Evolutionary conservation across 768 basidiomycete genomes (phyloP), one percentile per base, ranked within the genome.

Genomic region (Macrocybe gigantea): DNA sequence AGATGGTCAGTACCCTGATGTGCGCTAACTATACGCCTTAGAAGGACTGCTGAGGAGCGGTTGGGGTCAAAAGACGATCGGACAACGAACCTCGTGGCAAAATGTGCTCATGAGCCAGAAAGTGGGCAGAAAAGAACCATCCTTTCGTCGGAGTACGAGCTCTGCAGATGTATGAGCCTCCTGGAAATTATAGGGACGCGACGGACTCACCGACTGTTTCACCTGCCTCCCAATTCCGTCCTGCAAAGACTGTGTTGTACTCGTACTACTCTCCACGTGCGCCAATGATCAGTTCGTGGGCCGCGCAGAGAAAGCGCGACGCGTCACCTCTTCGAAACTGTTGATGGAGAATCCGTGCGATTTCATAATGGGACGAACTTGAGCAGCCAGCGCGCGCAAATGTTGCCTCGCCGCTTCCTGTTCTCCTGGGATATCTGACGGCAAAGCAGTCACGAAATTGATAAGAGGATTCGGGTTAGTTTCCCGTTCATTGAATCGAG

Each of bases 281-380:
- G 22, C 22, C 22, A 22, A 22, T 22, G 22, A 22, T 22, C 22
- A 22, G 22, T 22, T 22, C 22, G 22, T 22, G 22, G 22, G 4
- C 22, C 22, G 22, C 22, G 22, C 22, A 2, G 22, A 22, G 22
- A 22, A 22, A 22, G 22, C 22, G 22, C 22, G 22, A 22, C 22
- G 22, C 22, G 22, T 22, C 22, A 22, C 89, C 79, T 92, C 89
- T 67, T 91, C 89, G 11, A 92, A 69, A 52, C 82, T 86, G 56
- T 90, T 92, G 30, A 92, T 78, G 1, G 59, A 64, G 54, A 92
- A 83, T 0, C 86, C 87, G 55, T 88, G 84, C 2, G 71, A 61
- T 60, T 88, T 89, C 90, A 93, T 93, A 14, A 91, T 59, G 2
- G 89, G 89, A 52, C 78, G 76, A 30, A 92, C 86, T 64, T 92